A percentile compares a stretch with the other conserved stretches of the same genome.
These are phyloP conservation scores for Novymonas esmeraldas DNA, from an alignment of 208 protist species.

Conservation along the genomic window DNA sequence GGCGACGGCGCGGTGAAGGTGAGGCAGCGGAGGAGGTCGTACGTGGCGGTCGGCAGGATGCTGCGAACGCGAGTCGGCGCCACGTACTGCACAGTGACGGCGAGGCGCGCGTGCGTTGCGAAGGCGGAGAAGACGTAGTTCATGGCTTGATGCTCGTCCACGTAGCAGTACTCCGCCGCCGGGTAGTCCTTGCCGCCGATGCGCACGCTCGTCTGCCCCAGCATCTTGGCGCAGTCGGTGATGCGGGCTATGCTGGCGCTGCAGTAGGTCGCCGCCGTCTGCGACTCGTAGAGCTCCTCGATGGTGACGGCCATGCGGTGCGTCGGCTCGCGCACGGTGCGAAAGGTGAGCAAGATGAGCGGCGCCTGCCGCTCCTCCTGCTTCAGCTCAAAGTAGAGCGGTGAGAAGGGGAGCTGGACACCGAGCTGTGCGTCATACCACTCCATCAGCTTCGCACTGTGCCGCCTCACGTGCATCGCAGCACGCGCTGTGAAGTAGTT, in stretches of 20 bases:
- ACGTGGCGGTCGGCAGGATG: slow-evolving; percentile 70
- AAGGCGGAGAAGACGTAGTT: slow-evolving; percentile 81
- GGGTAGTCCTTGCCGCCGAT: slow-evolving; percentile 65
- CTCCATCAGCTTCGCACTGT: slow-evolving; percentile 67
- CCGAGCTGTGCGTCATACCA: slow-evolving; percentile 82
- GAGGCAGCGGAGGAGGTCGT: slow-evolving; percentile 74
- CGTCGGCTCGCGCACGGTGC: slow-evolving; percentile 61
- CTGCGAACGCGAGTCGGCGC: slow-evolving; percentile 62
- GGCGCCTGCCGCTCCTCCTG: slow-evolving; percentile 84
- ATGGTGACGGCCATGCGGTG: slow-evolving; percentile 74
- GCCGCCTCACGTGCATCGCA: slow-evolving; percentile 66
- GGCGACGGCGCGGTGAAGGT: slow-evolving; percentile 51
- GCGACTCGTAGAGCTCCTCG: slow-evolving; percentile 49
- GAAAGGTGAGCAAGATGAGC: slow-evolving; percentile 70
- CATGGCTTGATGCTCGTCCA: slow-evolving; percentile 45
- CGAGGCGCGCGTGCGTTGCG: slow-evolving; percentile 59
- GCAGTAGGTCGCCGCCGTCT: slow-evolving; percentile 60
- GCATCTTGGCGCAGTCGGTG: slow-evolving; percentile 56
- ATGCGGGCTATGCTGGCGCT: slow-evolving; percentile 66
- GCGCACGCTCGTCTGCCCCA: slow-evolving; percentile 53
- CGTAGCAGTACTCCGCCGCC: slow-evolving; percentile 83
- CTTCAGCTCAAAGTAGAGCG: slow-evolving; percentile 68
- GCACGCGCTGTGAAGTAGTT: slow-evolving; percentile 70
- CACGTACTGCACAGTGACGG: slow-evolving; percentile 82
- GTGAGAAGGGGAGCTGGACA: slow-evolving; percentile 71